A percentile compares a stretch with the other conserved stretches of the same genome.
Evolutionary conservation across 768 basidiomycete genomes (phyloP).

Genomic region (Tylopilus cervinicoccineus): DNA sequence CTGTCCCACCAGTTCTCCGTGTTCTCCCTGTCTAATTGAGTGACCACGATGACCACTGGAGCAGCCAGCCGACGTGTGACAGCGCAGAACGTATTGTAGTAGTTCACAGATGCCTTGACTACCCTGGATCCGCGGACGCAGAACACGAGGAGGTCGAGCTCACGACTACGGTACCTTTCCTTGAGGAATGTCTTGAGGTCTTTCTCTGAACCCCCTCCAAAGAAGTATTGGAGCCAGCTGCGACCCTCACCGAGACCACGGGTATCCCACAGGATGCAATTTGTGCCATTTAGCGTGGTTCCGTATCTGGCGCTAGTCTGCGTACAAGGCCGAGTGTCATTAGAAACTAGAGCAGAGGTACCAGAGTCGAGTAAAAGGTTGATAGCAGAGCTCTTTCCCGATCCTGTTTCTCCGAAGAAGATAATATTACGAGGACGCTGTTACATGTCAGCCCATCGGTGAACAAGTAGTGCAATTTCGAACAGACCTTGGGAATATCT

Average conservation of each 20-base stretch:
- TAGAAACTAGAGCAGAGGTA: slow-evolving; percentile 5
- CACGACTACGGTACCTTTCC: slow-evolving; percentile 16
- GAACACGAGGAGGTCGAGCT: slow-evolving; percentile 23
- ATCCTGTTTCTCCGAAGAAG: slow-evolving; percentile 23
- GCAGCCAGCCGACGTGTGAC: slow-evolving; percentile 30
- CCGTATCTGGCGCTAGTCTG: neutral
- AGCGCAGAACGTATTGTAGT: slow-evolving; percentile 26
- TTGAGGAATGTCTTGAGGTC: slow-evolving; percentile 32
- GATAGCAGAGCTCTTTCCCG: slow-evolving; percentile 27
- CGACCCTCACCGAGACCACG: slow-evolving; percentile 34
- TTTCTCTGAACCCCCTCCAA: slow-evolving; percentile 10
- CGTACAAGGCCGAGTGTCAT: slow-evolving; percentile 19
- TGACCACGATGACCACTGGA: slow-evolving; percentile 37
- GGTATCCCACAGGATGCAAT: slow-evolving; percentile 33
- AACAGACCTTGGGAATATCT: slow-evolving; percentile 10
- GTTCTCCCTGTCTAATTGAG: slow-evolving; percentile 14
- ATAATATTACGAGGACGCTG: slow-evolving; percentile 10
- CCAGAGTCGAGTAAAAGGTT: slow-evolving; percentile 19
- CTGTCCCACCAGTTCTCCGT: slow-evolving; percentile 23
- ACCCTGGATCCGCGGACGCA: slow-evolving; percentile 21
- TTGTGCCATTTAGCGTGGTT: neutral
- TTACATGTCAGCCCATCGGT: neutral
- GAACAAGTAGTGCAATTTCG: neutral
- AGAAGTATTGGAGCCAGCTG: slow-evolving; percentile 8
- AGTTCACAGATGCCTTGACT: slow-evolving; percentile 4